phyloP scores from a whole-genome alignment of 768 basidiomycete genomes.

The Psilocybe cyanescens region DNA sequence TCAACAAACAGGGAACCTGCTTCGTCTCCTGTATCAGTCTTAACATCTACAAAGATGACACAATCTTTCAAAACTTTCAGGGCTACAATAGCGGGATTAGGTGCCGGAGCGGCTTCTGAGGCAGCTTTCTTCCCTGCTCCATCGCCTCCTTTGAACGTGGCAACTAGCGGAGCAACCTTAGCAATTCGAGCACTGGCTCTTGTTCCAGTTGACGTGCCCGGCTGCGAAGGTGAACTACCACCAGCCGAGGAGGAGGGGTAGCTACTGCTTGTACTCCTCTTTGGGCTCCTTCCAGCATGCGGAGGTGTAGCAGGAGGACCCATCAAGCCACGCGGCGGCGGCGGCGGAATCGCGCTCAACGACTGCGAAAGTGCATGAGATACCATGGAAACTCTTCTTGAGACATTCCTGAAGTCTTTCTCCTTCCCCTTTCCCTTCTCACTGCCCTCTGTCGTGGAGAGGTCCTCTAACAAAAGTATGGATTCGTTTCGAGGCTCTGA shows the following conservation, averaged over 20 bases:
- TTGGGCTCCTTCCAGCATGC: slow-evolving; percentile 26
- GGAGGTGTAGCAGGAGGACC: slow-evolving; percentile 53
- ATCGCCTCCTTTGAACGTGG: slow-evolving; percentile 16
- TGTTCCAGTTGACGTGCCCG: slow-evolving; percentile 22
- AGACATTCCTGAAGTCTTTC: slow-evolving; percentile 31
- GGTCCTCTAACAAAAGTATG: slow-evolving; percentile 15
- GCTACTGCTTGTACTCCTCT: slow-evolving; percentile 45
- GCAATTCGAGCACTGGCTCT: slow-evolving; percentile 38
- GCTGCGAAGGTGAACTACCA: slow-evolving; percentile 21
- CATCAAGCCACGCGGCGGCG: slow-evolving; percentile 38
- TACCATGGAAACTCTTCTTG: slow-evolving; percentile 59
- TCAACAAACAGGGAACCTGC: slow-evolving; percentile 82
- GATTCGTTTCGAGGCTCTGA: slow-evolving; percentile 15
- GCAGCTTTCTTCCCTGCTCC: slow-evolving; percentile 25
- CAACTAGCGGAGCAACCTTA: slow-evolving; percentile 24
- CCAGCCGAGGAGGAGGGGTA: slow-evolving; percentile 32
- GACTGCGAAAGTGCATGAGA: slow-evolving; percentile 68
- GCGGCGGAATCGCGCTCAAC: slow-evolving; percentile 47
- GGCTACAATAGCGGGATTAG: slow-evolving; percentile 32
- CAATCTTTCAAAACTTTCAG: slow-evolving; percentile 72
- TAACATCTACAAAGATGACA: slow-evolving; percentile 85
- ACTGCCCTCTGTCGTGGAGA: slow-evolving; percentile 7
- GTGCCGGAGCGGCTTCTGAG: slow-evolving; percentile 18
- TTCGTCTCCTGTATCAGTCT: slow-evolving; percentile 82
- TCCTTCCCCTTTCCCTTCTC: slow-evolving; percentile 45